phyloP scores from a whole-genome alignment of 495 filamentous ascomycete species.

The Aspergillus asperescens region DNA sequence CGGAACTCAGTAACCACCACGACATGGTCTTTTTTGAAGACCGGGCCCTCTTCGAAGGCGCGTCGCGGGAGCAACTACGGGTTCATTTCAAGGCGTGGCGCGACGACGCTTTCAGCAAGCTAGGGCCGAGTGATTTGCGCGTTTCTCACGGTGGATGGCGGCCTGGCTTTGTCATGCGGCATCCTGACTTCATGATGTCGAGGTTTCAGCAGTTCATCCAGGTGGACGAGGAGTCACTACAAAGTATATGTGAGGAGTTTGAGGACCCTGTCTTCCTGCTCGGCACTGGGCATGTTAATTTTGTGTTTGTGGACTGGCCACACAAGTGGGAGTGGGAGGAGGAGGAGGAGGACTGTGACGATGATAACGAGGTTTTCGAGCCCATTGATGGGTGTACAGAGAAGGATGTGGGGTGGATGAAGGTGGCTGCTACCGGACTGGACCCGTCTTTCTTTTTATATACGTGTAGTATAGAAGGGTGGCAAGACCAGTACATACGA shows the following conservation, averaged over 20 bases:
- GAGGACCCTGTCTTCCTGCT: not conserved
- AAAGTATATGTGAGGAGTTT: not conserved
- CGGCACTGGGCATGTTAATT: not conserved
- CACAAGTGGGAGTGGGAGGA: not conserved
- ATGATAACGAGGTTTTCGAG: not conserved
- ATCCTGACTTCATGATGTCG: not conserved
- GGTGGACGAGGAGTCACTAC: not conserved
- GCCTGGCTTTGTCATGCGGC: not conserved
- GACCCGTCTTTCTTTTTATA: not conserved
- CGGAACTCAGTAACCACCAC: not conserved
- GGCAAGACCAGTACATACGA: not conserved
- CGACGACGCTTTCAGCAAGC: not conserved
- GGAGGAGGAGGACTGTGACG: not conserved
- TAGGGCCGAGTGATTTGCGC: not conserved
- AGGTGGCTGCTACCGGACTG: not conserved
- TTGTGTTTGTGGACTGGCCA: not conserved
- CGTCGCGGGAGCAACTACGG: not conserved
- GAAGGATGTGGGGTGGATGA: conserved; percentile 1
- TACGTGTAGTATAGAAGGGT: not conserved
- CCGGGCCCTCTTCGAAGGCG: not conserved
- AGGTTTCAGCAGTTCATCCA: not conserved
- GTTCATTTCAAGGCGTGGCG: conserved; percentile 1
- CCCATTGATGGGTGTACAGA: not conserved
- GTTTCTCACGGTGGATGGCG: not conserved
- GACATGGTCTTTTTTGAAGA: not conserved